Conservation (phyloP, 768 basidiomycete species). For the Tricholoma furcatifolium region DNA sequence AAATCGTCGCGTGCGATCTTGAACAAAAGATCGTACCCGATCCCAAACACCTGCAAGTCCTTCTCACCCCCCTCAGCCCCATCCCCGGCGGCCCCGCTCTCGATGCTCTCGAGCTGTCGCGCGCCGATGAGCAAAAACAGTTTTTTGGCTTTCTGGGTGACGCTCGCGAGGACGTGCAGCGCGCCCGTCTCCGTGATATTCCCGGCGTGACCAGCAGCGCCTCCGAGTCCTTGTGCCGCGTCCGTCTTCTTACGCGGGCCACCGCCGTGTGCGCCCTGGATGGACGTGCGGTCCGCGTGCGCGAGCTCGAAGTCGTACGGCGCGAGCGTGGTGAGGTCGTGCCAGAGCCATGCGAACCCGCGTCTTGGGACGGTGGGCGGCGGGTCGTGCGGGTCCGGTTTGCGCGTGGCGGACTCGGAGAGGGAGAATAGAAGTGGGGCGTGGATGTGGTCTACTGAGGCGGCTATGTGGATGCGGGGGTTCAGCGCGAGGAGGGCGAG, state of each 20-base stretch:
- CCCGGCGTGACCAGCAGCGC: too few species aligned
- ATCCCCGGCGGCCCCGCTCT: conserved; percentile 30
- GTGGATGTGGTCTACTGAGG: conserved; percentile 86
- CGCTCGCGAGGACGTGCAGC: conserved; percentile 79
- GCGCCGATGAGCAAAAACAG: conserved; percentile 72
- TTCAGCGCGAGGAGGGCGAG: conserved; percentile 73
- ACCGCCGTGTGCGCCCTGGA: conserved; percentile 51
- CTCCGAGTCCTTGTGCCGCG: conserved; percentile 32
- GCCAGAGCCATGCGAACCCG: conserved; percentile 81
- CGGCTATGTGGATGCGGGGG: conserved; percentile 76
- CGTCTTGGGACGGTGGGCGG: conserved; percentile 27
- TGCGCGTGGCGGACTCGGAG: conserved; percentile 58
- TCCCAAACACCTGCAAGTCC: conserved; percentile 54
- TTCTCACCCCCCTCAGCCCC: conserved; percentile 17
- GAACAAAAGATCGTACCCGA: conserved; percentile 69
- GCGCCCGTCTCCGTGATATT: conserved; percentile 73
- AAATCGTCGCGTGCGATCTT: conserved; percentile 77
- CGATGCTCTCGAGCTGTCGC: conserved; percentile 65
- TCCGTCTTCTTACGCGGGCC: conserved; percentile 34
- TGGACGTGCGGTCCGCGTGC: conserved; percentile 61
- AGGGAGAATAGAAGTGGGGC: conserved; percentile 83
- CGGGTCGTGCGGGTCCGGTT: conserved; percentile 26
- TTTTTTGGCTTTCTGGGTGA: conserved; percentile 84
- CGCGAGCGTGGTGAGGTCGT: conserved; percentile 84
- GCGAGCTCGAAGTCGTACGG: conserved; percentile 80